phyloP scores from a whole-genome alignment of 345 rosid genomes.

The Orychophragmus violaceus region DNA sequence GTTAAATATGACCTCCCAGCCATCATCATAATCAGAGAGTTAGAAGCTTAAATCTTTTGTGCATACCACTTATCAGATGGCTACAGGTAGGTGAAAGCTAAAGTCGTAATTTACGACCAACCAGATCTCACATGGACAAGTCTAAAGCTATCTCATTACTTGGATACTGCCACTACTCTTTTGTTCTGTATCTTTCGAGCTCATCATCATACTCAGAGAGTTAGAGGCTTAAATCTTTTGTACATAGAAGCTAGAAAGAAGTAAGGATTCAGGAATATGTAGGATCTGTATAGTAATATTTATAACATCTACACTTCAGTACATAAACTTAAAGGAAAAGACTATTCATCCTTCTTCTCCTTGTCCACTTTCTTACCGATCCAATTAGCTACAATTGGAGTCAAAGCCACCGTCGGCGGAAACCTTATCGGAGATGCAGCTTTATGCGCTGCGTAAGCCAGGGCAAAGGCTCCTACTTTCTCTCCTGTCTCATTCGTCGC shows the following conservation, averaged over 20 bases:
- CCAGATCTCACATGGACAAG: not conserved
- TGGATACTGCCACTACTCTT: not conserved
- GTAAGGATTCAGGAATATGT: not conserved
- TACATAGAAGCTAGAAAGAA: not conserved
- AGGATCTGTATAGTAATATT: too few relatives aligned
- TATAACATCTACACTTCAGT: not conserved
- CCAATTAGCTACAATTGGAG: slow-evolving; percentile 87
- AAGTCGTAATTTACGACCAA: not conserved
- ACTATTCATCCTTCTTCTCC: slow-evolving; percentile 25
- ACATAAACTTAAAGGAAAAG: not conserved
- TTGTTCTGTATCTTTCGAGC: not conserved
- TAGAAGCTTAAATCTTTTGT: too few relatives aligned
- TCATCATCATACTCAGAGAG: not conserved
- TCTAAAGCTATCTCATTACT: not conserved
- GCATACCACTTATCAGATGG: not conserved
- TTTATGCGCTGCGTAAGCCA: slow-evolving; percentile 92
- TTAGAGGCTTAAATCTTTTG: not conserved
- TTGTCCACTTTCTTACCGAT: slow-evolving; percentile 74
- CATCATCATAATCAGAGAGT: too few relatives aligned
- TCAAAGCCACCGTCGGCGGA: slow-evolving; percentile 84
- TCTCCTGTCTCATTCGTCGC: slow-evolving; percentile 59
- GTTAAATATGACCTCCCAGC: too few relatives aligned
- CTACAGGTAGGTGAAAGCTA: not conserved
- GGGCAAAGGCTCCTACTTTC: slow-evolving; percentile 80
- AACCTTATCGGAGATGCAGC: slow-evolving; percentile 95